A percentile compares a stretch with the other conserved stretches of the same genome.
phyloP scores from a whole-genome alignment of 495 filamentous ascomycete genomes.

The Neurospora africana region DNA sequence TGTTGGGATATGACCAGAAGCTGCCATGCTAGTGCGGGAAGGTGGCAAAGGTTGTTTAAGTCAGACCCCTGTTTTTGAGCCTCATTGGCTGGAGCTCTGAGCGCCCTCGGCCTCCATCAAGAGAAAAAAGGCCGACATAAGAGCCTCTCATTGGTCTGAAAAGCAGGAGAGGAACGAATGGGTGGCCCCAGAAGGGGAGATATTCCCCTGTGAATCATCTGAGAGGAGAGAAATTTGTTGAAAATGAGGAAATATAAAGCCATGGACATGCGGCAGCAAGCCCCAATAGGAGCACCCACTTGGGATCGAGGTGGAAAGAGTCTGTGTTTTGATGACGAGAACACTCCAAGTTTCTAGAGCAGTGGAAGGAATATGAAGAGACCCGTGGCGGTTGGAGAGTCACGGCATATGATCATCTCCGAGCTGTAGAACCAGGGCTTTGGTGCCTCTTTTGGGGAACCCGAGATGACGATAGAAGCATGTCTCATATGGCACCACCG shows the following conservation, averaged over 20 bases:
- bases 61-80: conserved; percentile 26
- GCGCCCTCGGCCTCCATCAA: conserved; percentile 23
- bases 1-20: conserved; percentile 14
- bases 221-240: conserved; percentile 2
- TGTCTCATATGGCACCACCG: neutral
- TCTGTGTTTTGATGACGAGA: neutral
- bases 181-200: conserved; percentile 11
- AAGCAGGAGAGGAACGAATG: conserved; percentile 10
- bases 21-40: conserved; percentile 23
- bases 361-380: neutral
- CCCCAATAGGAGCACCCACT: neutral
- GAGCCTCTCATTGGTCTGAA: conserved; percentile 16
- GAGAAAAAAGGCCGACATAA: conserved; percentile 13
- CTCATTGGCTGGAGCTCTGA: conserved; percentile 23
- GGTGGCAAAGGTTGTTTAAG: conserved; percentile 24
- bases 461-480: neutral
- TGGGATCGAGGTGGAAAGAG: neutral
- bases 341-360: neutral
- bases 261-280: neutral
- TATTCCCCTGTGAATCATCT: conserved; percentile 3
- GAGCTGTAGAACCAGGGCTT: neutral
- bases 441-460: neutral
- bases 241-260: neutral
- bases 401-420: neutral
- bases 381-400: neutral